phyloP scores from a whole-genome alignment of 495 filamentous ascomycete species.

The Thozetella sp. region DNA sequence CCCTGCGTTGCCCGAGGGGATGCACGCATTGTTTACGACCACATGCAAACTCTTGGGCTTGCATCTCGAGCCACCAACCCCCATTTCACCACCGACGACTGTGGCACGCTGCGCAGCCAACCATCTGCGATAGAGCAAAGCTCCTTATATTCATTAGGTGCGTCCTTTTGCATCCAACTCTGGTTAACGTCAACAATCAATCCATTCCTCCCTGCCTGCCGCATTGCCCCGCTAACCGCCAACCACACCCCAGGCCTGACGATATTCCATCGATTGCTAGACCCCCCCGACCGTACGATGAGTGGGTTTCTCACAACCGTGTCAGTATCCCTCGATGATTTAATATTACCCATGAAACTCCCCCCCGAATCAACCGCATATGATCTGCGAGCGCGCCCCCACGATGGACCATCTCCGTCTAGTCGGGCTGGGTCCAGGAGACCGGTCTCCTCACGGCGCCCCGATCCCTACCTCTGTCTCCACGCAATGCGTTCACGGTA shows the following conservation, averaged over 20 bases:
- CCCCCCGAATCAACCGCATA: too few species aligned
- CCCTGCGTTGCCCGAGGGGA: constrained; percentile 1
- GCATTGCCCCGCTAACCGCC: constrained; percentile 29
- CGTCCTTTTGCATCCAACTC: not conserved
- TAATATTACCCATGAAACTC: not conserved
- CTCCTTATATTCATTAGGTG: not conserved
- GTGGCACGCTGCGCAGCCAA: not conserved
- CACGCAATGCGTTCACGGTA: constrained; percentile 22
- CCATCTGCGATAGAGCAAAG: not conserved
- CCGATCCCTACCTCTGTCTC: not conserved
- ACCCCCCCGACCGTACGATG: constrained; percentile 19
- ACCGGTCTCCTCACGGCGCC: not conserved
- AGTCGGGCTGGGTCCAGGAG: not conserved
- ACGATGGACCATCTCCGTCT: not conserved
- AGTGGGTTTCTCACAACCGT: constrained; percentile 37
- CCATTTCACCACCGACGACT: not conserved
- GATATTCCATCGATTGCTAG: not conserved
- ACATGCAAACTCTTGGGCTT: not conserved
- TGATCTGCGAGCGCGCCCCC: not conserved
- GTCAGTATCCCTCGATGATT: constrained; percentile 19
- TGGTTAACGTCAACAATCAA: not conserved
- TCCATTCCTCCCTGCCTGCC: not conserved
- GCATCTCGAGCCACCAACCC: not conserved
- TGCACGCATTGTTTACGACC: not conserved
- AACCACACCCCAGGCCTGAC: not conserved